Conservation (phyloP, 2,329 filamentous ascomycete species). For the Pseudogymnoascus sp. region DNA sequence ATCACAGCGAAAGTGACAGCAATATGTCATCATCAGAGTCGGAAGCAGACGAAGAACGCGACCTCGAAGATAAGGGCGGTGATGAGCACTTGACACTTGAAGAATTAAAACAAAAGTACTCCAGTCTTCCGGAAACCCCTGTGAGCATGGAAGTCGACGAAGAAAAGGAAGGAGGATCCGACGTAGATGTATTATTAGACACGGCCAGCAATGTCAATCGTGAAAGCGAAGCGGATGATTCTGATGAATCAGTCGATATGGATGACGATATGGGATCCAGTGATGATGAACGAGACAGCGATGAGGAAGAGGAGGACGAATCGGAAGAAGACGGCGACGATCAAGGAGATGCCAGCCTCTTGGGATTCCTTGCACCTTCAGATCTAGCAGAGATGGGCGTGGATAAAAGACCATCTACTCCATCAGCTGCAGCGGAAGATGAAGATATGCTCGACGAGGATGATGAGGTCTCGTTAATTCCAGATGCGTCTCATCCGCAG, state of each 20-base stretch:
- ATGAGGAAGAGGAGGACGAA: constrained; percentile 27
- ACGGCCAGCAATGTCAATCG: constrained; percentile 20
- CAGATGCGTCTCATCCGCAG: constrained; percentile 20
- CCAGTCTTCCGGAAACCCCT: constrained; percentile 45
- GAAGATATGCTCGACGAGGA: constrained; percentile 14
- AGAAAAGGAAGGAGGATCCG: neutral
- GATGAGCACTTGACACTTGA: constrained; percentile 62
- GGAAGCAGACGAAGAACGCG: constrained; percentile 43
- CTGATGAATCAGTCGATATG: constrained; percentile 61
- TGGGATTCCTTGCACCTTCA: constrained; percentile 26
- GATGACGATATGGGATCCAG: constrained; percentile 56
- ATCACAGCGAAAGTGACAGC: constrained; percentile 37
- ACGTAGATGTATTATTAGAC: constrained; percentile 14
- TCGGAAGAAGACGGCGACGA: constrained; percentile 32
- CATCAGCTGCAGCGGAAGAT: constrained; percentile 8
- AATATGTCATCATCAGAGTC: constrained; percentile 58
- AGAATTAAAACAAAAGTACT: constrained; percentile 61
- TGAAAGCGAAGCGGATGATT: constrained; percentile 36
- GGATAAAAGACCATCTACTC: constrained; percentile 14
- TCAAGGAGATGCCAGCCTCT: constrained; percentile 34
- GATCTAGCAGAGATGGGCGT: constrained; percentile 28
- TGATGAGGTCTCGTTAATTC: constrained; percentile 26
- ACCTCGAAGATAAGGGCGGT: constrained; percentile 39
- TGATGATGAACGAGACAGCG: constrained; percentile 39
- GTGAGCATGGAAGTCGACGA: constrained; percentile 24